A percentile compares a stretch with the other conserved stretches of the same genome.
Evolutionary conservation across 1,139 yeast species (phyloP).

Genomic region (Casaregolazyma lundiana): DNA sequence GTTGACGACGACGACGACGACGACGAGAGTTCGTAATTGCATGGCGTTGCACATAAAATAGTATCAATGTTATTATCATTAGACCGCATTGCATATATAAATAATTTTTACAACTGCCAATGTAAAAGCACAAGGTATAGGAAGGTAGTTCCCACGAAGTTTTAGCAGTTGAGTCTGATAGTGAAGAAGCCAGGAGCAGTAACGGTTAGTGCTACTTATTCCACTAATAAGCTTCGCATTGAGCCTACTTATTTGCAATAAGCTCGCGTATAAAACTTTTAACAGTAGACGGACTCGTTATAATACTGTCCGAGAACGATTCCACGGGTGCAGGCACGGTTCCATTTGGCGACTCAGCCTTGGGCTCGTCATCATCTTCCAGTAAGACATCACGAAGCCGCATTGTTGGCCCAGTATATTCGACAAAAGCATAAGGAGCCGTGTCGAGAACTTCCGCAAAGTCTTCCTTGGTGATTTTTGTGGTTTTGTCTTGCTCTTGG

Average conservation of each 20-base stretch:
- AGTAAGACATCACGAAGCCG: conserved; percentile 31
- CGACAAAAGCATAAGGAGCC: conserved; percentile 32
- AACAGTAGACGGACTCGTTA: not conserved
- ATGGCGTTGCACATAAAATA: not conserved
- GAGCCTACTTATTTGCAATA: not conserved
- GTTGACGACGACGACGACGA: conserved; percentile 5
- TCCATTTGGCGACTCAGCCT: conserved; percentile 10
- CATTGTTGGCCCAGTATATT: conserved; percentile 31
- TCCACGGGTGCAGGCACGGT: conserved; percentile 8
- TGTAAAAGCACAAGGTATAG: not conserved
- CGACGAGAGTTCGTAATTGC: not conserved
- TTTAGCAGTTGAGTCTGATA: too few species aligned
- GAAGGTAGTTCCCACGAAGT: too few species aligned
- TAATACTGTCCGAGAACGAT: not conserved
- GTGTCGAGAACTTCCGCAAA: conserved; percentile 29
- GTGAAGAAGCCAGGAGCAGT: too few species aligned
- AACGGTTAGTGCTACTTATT: too few species aligned
- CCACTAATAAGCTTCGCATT: not conserved
- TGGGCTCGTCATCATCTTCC: conserved; percentile 26
- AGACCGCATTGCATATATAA: conserved; percentile 1
- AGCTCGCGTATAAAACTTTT: conserved; percentile 7
- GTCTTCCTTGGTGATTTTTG: conserved; percentile 33
- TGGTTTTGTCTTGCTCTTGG: conserved; percentile 21
- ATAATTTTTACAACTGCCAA: not conserved
- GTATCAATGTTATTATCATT: not conserved